Conservation (phyloP, 2,329 filamentous ascomycete species). For the Chrysosporium keratinophilum region DNA sequence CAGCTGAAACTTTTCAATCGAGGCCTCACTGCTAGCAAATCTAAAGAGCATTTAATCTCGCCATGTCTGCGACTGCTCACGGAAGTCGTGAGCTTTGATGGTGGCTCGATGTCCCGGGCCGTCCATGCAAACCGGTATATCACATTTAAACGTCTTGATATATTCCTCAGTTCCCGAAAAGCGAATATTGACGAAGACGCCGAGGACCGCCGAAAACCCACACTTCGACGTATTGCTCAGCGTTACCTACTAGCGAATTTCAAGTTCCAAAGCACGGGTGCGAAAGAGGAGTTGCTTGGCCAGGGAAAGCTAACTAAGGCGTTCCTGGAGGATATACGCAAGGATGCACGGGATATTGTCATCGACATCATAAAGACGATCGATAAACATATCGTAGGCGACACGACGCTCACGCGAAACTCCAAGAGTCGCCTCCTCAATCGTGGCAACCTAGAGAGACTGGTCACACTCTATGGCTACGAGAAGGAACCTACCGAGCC, state of each 20-base stretch:
- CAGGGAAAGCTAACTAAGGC: constrained; percentile 59
- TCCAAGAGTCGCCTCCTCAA: constrained; percentile 68
- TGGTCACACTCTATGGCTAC: constrained; percentile 60
- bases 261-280: constrained; percentile 63
- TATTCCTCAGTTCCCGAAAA: constrained; percentile 65
- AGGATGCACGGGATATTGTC: constrained; percentile 66
- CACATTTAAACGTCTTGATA: constrained; percentile 67
- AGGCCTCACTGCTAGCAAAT: constrained; percentile 67
- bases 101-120: constrained; percentile 64
- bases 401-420: constrained; percentile 60
- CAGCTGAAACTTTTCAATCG: constrained; percentile 72
- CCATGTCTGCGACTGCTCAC: constrained; percentile 76
- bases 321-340: constrained; percentile 65
- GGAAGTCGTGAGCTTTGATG: constrained; percentile 77
- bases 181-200: constrained; percentile 40
- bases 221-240: constrained; percentile 71
- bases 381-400: constrained; percentile 60
- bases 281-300: constrained; percentile 71
- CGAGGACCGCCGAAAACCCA: constrained; percentile 60
- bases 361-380: constrained; percentile 63
- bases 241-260: constrained; percentile 70
- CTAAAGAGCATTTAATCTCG: constrained; percentile 79
- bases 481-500: constrained; percentile 39
- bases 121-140: constrained; percentile 68
- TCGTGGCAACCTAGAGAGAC: constrained; percentile 58